Evolutionary conservation across 148 eudicot species (phyloP).

Genomic region (Nepenthes mirabilis): DNA sequence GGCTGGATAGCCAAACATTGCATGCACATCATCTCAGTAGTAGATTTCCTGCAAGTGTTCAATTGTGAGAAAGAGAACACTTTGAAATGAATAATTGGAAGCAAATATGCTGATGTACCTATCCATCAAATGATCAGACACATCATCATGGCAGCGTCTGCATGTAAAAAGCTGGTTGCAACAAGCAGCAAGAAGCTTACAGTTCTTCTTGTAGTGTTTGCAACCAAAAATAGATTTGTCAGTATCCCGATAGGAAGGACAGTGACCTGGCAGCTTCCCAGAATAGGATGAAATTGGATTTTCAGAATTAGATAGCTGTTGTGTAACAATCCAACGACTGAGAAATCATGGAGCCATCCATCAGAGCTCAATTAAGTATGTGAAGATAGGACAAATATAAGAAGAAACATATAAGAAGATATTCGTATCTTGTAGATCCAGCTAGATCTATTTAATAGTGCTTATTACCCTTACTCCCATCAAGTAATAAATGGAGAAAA

Average conservation of each 20-base stretch:
- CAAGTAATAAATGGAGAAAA: too few relatives aligned
- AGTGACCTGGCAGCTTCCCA: constrained; percentile 18
- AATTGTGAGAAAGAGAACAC: not conserved
- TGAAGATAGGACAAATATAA: too few relatives aligned
- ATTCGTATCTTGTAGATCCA: too few relatives aligned
- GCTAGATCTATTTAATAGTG: too few relatives aligned
- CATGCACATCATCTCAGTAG: constrained; percentile 92
- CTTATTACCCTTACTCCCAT: too few relatives aligned
- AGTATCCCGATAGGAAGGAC: constrained; percentile 69
- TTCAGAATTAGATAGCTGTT: constrained; percentile 19
- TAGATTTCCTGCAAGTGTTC: constrained; percentile 51
- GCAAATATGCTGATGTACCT: not conserved
- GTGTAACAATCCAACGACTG: constrained; percentile 58
- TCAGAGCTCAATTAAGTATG: not conserved
- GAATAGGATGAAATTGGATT: too few relatives aligned
- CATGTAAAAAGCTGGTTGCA: constrained; percentile 76
- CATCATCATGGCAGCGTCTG: constrained; percentile 88
- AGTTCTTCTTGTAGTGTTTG: constrained; percentile 90
- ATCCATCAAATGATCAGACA: constrained; percentile 60
- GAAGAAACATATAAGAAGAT: too few relatives aligned
- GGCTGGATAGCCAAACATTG: constrained; percentile 77
- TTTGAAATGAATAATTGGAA: not conserved
- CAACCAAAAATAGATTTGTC: constrained; percentile 65
- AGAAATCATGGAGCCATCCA: constrained; percentile 4
- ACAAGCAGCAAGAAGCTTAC: constrained; percentile 87